Base-by-base conservation (phyloP, 2,329 filamentous ascomycete species). In the Dactylellina haptotyla region DNA sequence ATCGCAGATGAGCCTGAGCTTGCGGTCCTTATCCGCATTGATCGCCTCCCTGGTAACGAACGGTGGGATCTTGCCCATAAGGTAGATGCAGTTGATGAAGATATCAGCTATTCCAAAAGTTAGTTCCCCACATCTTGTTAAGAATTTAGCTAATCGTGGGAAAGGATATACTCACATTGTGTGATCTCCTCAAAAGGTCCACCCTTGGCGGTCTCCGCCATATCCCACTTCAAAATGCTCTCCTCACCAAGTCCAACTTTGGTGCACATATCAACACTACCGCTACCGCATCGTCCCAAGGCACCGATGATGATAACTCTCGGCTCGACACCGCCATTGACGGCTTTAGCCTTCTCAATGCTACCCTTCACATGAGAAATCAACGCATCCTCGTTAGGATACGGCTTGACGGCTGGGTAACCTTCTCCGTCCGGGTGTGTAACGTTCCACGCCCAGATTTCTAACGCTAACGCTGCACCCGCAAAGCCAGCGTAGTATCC, bases 71-170 rank as follows among this genome's bases (percentile, higher is more conserved):
- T 89, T 87, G 77, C 87, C 84, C 74, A 85, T 87, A 43, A 97
- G 88, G 83, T 97, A 97, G 80, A 97, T 94, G 86, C 90, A 93
- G 84, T 95, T 96, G 81, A 95, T 85, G 80, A 93, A 92, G 79
- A 92, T 89, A 78, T 91, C 88, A 73, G 84, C 78, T 76, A 37
- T 14, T 53, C 14, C 4, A 34, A 26, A 54, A 18, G 34, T 76
- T 66, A 77, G 75, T 30, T 18, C 26, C 25, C 28, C 16, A 26
- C 53, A 14, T 30, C 2, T 34, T 8, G n/a, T 39, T 51, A 14
- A 45, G 50, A 30, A 18, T 4, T 1, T 14, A 23, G 16, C 8
- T 1, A n/a, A n/a, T n/a, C n/a, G n/a, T n/a, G 4, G 18, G 23
- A 3, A 20, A 10, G 43, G 63, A 76, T 34, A 2, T 79, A 72